phyloP scores from a whole-genome alignment of 805 yeast genomes.

The Jamesozyma jinghongensis region DNA sequence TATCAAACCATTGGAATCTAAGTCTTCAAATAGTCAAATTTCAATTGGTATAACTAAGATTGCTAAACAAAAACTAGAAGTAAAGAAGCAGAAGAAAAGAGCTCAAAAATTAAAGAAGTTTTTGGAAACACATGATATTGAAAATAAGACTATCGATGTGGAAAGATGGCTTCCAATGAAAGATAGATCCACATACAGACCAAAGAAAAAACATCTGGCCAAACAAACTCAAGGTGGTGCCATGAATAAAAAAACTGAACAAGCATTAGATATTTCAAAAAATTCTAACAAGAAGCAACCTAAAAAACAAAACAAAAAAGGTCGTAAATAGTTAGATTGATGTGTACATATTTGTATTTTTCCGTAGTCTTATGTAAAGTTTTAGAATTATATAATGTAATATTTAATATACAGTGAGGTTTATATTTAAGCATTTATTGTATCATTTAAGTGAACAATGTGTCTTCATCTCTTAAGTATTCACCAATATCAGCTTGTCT shows the following conservation, averaged over 20 bases:
- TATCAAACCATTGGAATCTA: slow-evolving; percentile 13
- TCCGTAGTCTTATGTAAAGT: no score
- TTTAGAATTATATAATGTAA: neutral
- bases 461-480: slow-evolving; percentile 95
- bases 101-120: slow-evolving; percentile 17
- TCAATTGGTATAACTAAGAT: slow-evolving; percentile 13
- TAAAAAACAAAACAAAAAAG: slow-evolving; percentile 16
- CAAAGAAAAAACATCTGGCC: slow-evolving; percentile 48
- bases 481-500: slow-evolving; percentile 98
- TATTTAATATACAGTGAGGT: neutral
- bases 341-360: neutral
- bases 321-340: slow-evolving; percentile 11
- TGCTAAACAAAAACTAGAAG: slow-evolving; percentile 27
- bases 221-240: slow-evolving; percentile 59
- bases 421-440: neutral
- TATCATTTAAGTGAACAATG: slow-evolving; percentile 59
- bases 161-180: slow-evolving; percentile 91
- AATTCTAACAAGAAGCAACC: slow-evolving; percentile 7
- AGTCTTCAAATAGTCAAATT: slow-evolving; percentile 3
- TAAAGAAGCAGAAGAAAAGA: slow-evolving; percentile 13
- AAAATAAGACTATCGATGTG: slow-evolving; percentile 36
- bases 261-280: slow-evolving; percentile 24
- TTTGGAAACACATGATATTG: slow-evolving; percentile 16
- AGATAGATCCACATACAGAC: slow-evolving; percentile 75
- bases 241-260: slow-evolving; percentile 33